Evolutionary conservation across 192 early-diverging fungal species (phyloP).

Genomic region (Gorgonomyces haynaldii): DNA sequence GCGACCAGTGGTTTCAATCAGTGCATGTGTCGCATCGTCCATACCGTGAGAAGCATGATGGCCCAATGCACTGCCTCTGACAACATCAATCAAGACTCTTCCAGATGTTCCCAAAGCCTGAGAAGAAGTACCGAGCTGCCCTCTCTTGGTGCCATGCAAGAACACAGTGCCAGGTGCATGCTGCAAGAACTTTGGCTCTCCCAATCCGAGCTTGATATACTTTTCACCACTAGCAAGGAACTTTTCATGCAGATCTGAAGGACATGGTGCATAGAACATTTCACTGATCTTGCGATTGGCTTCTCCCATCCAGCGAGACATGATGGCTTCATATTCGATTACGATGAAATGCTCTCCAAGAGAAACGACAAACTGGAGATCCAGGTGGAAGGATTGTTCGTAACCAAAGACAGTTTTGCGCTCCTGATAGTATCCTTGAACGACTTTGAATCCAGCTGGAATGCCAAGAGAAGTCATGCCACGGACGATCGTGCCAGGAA

Average conservation of each 20-base stretch:
- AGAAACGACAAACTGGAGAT: constrained; percentile 22
- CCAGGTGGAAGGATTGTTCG: constrained; percentile 27
- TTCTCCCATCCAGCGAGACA: constrained; percentile 27
- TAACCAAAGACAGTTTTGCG: constrained; percentile 21
- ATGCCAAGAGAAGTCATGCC: constrained; percentile 23
- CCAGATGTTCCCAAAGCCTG: constrained; percentile 10
- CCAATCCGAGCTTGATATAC: constrained; percentile 11
- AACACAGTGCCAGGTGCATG: constrained; percentile 21
- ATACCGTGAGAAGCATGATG: constrained; percentile 31
- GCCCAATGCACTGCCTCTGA: constrained; percentile 22
- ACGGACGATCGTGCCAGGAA: constrained; percentile 19
- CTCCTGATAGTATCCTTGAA: constrained; percentile 26
- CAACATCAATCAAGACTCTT: constrained; percentile 29
- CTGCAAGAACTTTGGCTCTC: constrained; percentile 11
- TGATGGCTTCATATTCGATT: constrained; percentile 27
- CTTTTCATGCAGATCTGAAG: background rate
- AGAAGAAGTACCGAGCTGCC: background rate
- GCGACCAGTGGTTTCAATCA: constrained; percentile 18
- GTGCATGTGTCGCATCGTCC: constrained; percentile 32
- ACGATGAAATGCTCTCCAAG: constrained; percentile 24
- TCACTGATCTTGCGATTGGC: constrained; percentile 11
- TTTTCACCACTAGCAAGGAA: constrained; percentile 19
- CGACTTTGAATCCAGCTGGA: constrained; percentile 17
- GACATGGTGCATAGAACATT: constrained; percentile 11
- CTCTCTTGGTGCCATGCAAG: constrained; percentile 8